Evolutionary conservation across 225 moss, liverwort and hornwort species (phyloP).

Genomic region (Asterella californica): DNA sequence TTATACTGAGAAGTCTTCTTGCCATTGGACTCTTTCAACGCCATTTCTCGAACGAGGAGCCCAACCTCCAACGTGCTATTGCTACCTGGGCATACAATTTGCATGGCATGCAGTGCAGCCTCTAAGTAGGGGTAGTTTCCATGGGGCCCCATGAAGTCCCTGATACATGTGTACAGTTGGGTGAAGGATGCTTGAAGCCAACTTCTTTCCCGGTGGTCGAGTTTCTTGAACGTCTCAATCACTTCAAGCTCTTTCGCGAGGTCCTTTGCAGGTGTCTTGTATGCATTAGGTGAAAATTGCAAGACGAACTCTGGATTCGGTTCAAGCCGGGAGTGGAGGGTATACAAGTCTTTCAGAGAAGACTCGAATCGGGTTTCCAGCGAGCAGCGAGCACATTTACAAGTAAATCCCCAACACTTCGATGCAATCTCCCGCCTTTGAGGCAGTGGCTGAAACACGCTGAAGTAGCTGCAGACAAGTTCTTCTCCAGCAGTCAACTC

Average conservation of each 20-base stretch:
- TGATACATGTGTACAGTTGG: slow-evolving; percentile 60
- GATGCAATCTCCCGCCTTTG: slow-evolving; percentile 71
- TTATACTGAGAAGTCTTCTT: slow-evolving; percentile 72
- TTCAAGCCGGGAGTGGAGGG: slow-evolving; percentile 39
- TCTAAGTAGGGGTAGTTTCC: slow-evolving; percentile 52
- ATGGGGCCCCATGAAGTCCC: slow-evolving; percentile 38
- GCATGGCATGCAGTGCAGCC: slow-evolving; percentile 57
- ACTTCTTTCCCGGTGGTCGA: slow-evolving; percentile 49
- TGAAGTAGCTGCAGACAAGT: slow-evolving; percentile 72
- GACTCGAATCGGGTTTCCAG: slow-evolving; percentile 50
- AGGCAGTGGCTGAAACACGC: slow-evolving; percentile 75
- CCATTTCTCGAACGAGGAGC: slow-evolving; percentile 56
- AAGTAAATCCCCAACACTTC: slow-evolving; percentile 73
- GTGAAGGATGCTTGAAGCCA: slow-evolving; percentile 81
- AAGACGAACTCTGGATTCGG: slow-evolving; percentile 23
- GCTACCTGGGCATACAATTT: slow-evolving; percentile 66
- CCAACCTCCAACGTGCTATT: slow-evolving; percentile 67
- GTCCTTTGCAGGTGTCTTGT: slow-evolving; percentile 18
- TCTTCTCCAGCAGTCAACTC: slow-evolving; percentile 74
- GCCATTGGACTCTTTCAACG: slow-evolving; percentile 45
- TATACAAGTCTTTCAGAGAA: slow-evolving; percentile 44
- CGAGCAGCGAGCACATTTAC: slow-evolving; percentile 70
- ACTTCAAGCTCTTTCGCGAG: slow-evolving; percentile 29
- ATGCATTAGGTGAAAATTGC: slow-evolving; percentile 7
- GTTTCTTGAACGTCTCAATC: slow-evolving; percentile 25